phyloP scores from a whole-genome alignment of 371 early-diverging fungal genomes.

The Mucor velutinosus region DNA sequence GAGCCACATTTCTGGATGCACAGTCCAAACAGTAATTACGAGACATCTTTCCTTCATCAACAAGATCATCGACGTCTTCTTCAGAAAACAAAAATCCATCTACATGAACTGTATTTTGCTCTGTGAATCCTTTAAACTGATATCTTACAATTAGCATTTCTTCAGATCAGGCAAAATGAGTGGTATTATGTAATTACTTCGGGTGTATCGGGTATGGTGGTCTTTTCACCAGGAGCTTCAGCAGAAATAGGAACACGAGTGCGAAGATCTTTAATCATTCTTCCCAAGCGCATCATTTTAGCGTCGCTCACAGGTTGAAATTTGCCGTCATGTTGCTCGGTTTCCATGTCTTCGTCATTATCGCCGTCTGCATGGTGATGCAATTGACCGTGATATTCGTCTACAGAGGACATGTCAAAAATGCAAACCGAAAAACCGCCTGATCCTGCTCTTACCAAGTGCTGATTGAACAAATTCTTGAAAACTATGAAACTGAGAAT shows the following conservation, averaged over 20 bases:
- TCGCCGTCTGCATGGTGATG: constrained; percentile 26
- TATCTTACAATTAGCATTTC: background rate
- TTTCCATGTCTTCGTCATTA: constrained; percentile 23
- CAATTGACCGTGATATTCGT: constrained; percentile 44
- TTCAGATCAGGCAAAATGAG: background rate
- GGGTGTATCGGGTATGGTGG: constrained; percentile 53
- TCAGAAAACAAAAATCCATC: constrained; percentile 68
- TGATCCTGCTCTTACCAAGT: constrained; percentile 40
- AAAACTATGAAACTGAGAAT: constrained; percentile 54
- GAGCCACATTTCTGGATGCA: constrained; percentile 52
- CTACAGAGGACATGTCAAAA: constrained; percentile 21
- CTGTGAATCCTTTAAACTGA: constrained; percentile 58
- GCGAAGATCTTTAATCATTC: constrained; percentile 61
- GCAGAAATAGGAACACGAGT: constrained; percentile 58
- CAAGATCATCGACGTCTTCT: constrained; percentile 67
- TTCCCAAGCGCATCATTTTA: constrained; percentile 45
- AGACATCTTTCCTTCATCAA: constrained; percentile 62
- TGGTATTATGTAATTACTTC: constrained; percentile 35
- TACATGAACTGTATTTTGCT: constrained; percentile 65
- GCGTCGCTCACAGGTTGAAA: constrained; percentile 47
- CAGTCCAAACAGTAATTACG: constrained; percentile 69
- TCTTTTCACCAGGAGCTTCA: constrained; percentile 64
- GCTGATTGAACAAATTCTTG: constrained; percentile 59
- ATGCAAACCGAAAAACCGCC: background rate
- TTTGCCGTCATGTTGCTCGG: constrained; percentile 27